Evolutionary conservation across 2,329 filamentous ascomycete genomes (phyloP), one percentile per base, ranked within the genome.

Genomic region (Bipolaris sorokiniana): DNA sequence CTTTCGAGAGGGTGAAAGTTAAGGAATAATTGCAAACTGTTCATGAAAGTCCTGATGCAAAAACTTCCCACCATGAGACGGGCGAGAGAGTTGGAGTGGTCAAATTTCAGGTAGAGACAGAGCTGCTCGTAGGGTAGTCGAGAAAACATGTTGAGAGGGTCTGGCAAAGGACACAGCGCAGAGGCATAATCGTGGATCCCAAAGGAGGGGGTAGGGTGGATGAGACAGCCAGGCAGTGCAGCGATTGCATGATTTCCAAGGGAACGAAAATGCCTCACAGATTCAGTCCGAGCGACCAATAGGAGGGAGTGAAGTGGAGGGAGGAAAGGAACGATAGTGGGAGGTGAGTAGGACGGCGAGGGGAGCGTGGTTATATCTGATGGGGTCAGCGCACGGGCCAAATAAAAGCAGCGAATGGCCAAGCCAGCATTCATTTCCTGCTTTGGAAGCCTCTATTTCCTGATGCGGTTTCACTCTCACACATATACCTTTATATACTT

Each of bases 391-490:
- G 61, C 56, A 67, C 54, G 45, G 63, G 56, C 64, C 49, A 61
- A 26, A 63, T 64, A 67, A 67, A 65, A 65, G 63, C 54, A 37
- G 64, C 56, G 48, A 62, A 55, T n/a, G 20, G 52, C 63, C 31
- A 67, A 65, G 63, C 16, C 45, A 61, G 58, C 53, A 1, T 64
- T 55, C 16, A 56, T 64, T 67, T 66, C 45, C 64, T 33, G 50
- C 58, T 63, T 50, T 28, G 40, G 56, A 58, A 64, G 56, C 59
- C 5, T 58, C 57, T 34, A 64, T 62, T 66, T 61, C 60, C 56
- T 20, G 36, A 65, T 66, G 45, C 50, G 51, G 57, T 65, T 65
- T 46, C 46, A 65, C 62, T 47, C 51, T 62, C 41, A 60, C 47
- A 38, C 22, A 64, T 50, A 64, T 62, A 60, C 42, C 49, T 58